These are phyloP conservation scores for Claviceps fusiformis DNA, from an alignment of 2,329 filamentous ascomycete species.

Conservation along the genomic window DNA sequence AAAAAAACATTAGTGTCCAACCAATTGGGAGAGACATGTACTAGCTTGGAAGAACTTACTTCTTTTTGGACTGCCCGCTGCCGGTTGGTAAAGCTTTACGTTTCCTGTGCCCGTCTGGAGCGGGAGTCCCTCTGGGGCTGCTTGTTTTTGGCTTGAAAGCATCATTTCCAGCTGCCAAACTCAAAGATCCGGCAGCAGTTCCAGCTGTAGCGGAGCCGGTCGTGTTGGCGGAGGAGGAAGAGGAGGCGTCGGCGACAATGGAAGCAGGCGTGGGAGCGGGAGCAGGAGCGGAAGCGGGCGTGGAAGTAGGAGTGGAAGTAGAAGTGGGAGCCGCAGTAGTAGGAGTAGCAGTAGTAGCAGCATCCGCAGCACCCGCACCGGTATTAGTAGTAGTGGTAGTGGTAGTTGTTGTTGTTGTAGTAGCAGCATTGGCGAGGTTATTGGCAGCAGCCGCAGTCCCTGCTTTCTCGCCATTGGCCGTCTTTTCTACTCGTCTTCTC, in stretches of 20 bases:
- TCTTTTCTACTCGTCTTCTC: conserved; percentile 69
- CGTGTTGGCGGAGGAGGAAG: neutral
- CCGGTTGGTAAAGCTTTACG: conserved; percentile 50
- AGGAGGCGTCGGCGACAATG: neutral
- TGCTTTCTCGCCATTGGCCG: conserved; percentile 31
- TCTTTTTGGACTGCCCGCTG: conserved; percentile 66
- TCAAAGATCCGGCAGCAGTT: conserved; percentile 37
- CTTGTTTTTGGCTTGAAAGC: conserved; percentile 43
- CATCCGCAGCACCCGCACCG: neutral
- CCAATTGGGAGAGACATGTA: neutral
- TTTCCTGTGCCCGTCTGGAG: conserved; percentile 57
- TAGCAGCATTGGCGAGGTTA: neutral
- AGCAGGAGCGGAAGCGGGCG: neutral
- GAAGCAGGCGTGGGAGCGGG: neutral
- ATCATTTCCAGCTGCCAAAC: conserved; percentile 36
- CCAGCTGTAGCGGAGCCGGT: neutral
- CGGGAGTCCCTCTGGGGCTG: conserved; percentile 58
- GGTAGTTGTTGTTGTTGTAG: neutral
- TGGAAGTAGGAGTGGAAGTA: neutral
- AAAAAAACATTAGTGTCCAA: neutral
- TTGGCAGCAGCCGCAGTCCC: conserved; percentile 11
- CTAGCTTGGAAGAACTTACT: conserved; percentile 32
- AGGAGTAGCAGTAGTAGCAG: neutral
- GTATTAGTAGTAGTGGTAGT: no score
- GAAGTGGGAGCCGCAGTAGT: neutral